Evolutionary conservation across 345 rosid genomes (phyloP), one percentile per base, ranked within the genome.

Genomic region (Abelmoschus esculentus): DNA sequence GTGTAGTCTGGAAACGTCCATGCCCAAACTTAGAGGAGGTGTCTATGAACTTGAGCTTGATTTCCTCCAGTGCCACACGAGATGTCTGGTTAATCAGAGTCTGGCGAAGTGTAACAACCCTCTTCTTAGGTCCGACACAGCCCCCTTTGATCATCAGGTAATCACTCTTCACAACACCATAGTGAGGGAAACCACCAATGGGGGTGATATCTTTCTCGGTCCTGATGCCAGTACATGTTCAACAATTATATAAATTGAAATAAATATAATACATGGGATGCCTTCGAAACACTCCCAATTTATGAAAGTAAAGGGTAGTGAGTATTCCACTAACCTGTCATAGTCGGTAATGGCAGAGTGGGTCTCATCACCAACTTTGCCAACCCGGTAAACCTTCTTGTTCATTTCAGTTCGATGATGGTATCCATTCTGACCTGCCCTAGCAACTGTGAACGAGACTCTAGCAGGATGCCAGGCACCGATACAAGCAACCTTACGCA

Each of bases 31-130:
- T 53, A 1, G 56, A 86, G 77, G 91, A 82, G 14, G 93, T 88
- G 68, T 86, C 91, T 0, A 90, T 78, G 74, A 90, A 90, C 87
- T 90, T 90, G 79, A 90, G 78, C 2, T 80, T 90, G 77, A 90
- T 86, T 47, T 77, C 82, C 72, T 90, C 93, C 6, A 83, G 71
- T 6, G 96, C 96, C 66, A 84, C 46, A 50, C 96, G 84, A 15
- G 96, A 87, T 9, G 96, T 87, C 82, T 90, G 96, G 2, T 74
- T 78, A 29, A 87, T 53, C 56, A 53, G 26, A 17, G 26, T 5
- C 56, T 53, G 56, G 56, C 22, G 56, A 53, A 53, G 56, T 6
- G 56, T 53, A 6, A 53, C 56, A 2, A 53, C 56, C 56, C 56
- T 53, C 56, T 53, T 53, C 56, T 53, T 53, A 53, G 56, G 56